Evolutionary conservation across 345 rosid genomes (phyloP).

Genomic region (Eucalyptus erythrocorys): DNA sequence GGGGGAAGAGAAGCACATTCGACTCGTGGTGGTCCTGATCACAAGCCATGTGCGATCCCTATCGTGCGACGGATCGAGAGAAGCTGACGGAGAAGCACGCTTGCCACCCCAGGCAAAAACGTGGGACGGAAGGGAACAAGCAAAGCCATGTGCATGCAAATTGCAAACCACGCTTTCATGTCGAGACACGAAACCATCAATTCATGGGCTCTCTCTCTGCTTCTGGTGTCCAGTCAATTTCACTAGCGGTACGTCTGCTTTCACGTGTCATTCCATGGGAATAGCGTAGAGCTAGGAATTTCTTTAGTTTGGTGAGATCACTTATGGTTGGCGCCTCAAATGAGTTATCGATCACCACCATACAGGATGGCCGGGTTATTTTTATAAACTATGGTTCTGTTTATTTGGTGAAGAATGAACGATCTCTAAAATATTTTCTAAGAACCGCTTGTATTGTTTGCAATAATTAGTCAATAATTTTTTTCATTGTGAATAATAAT

Average conservation of each 20-base stretch:
- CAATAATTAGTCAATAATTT: rapidly evolving
- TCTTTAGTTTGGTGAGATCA: neutral
- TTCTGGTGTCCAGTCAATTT: neutral
- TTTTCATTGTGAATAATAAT: no score
- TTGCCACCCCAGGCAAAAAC: neutral
- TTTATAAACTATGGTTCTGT: neutral
- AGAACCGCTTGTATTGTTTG: rapidly evolving
- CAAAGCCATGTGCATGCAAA: neutral
- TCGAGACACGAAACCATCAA: neutral
- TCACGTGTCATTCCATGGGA: neutral
- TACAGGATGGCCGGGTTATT: neutral
- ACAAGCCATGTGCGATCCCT: neutral
- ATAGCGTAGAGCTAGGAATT: neutral
- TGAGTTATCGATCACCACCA: neutral
- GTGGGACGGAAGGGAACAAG: neutral
- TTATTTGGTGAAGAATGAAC: rapidly evolving
- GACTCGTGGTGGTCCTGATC: neutral
- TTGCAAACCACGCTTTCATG: neutral
- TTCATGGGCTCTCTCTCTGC: neutral
- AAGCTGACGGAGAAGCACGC: neutral
- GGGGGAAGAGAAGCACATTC: neutral
- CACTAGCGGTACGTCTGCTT: neutral
- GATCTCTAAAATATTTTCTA: rapidly evolving
- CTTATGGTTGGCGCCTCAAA: neutral
- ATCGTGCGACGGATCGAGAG: neutral